A percentile compares a stretch with the other conserved stretches of the same genome.
These are phyloP conservation scores for Wickerhamiella siamensis DNA, from an alignment of 805 yeast genomes.

Conservation along the genomic window DNA sequence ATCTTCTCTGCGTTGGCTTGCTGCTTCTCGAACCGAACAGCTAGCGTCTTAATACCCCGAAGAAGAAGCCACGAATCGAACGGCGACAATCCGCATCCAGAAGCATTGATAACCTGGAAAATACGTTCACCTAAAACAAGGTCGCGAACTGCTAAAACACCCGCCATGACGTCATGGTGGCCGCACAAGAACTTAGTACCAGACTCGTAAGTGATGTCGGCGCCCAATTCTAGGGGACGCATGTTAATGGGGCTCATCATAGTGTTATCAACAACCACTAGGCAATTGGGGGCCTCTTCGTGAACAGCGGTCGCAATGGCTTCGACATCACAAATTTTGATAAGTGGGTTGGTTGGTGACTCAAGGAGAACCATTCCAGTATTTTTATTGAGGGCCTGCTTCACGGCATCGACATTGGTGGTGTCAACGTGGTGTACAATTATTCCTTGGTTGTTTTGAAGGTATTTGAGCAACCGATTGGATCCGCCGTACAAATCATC, in stretches of 20 bases:
- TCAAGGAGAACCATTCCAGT: constrained; percentile 77
- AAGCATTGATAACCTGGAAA: constrained; percentile 69
- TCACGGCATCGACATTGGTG: constrained; percentile 49
- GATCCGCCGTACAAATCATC: constrained; percentile 93
- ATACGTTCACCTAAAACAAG: constrained; percentile 51
- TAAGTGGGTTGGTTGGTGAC: constrained; percentile 86
- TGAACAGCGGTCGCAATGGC: constrained; percentile 56
- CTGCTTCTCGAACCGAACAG: constrained; percentile 76
- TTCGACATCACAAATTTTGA: constrained; percentile 71
- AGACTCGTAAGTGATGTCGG: constrained; percentile 83
- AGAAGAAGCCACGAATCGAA: constrained; percentile 83
- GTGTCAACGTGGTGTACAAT: constrained; percentile 70
- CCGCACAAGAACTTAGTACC: constrained; percentile 90
- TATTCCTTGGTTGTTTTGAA: constrained; percentile 48
- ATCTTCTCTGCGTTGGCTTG: constrained; percentile 64
- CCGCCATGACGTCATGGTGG: constrained; percentile 96
- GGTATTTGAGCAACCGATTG: constrained; percentile 64
- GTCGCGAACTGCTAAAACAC: constrained; percentile 61
- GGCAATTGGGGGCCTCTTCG: constrained; percentile 45
- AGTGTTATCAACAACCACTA: constrained; percentile 87
- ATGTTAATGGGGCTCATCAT: constrained; percentile 89
- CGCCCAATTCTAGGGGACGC: constrained; percentile 75
- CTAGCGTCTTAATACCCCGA: constrained; percentile 78
- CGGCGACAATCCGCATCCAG: constrained; percentile 85
- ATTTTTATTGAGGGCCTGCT: constrained; percentile 36